phyloP scores from a whole-genome alignment of 768 basidiomycete species.

The Neoboletus subvelutipes region DNA sequence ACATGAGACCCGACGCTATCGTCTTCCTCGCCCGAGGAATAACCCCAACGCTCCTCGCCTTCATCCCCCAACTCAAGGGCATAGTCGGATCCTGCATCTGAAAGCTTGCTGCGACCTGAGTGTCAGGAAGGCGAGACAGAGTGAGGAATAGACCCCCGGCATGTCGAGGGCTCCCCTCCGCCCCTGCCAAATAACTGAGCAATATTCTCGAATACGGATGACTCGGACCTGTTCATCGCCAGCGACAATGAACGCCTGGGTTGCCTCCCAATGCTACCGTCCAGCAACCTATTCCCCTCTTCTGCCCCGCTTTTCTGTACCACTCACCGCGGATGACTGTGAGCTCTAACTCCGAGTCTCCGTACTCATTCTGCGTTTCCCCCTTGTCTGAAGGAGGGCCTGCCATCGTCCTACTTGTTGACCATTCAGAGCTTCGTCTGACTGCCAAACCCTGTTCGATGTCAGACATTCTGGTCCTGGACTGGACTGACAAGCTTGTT shows the following conservation, averaged over 20 bases:
- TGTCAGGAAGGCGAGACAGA: slow-evolving; percentile 48
- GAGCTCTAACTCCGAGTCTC: slow-evolving; percentile 39
- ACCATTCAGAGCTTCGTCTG: slow-evolving; percentile 56
- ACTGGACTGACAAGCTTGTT: too few species aligned
- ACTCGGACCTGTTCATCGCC: slow-evolving; percentile 36
- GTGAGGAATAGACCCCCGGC: slow-evolving; percentile 57
- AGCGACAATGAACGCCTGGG: slow-evolving; percentile 38
- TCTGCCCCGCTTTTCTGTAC: slow-evolving; percentile 39
- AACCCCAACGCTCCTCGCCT: slow-evolving; percentile 84
- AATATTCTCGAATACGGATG: slow-evolving; percentile 60
- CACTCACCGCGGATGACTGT: slow-evolving; percentile 41
- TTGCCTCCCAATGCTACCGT: slow-evolving; percentile 30
- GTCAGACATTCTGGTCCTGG: slow-evolving; percentile 77
- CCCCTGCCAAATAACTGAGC: slow-evolving; percentile 65
- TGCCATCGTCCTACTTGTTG: slow-evolving; percentile 34
- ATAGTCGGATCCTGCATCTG: slow-evolving; percentile 59
- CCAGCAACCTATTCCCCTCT: slow-evolving; percentile 34
- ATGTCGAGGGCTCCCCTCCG: slow-evolving; percentile 39
- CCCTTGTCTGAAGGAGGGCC: slow-evolving; percentile 31
- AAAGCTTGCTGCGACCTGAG: slow-evolving; percentile 50
- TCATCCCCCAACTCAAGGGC: slow-evolving; percentile 55
- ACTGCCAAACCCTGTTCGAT: slow-evolving; percentile 40
- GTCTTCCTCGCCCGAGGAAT: slow-evolving; percentile 82
- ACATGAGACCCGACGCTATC: slow-evolving; percentile 38
- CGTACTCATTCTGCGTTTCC: slow-evolving; percentile 45